Conservation (phyloP, 164 flowering plant species). For the Pachysandra terminalis region DNA sequence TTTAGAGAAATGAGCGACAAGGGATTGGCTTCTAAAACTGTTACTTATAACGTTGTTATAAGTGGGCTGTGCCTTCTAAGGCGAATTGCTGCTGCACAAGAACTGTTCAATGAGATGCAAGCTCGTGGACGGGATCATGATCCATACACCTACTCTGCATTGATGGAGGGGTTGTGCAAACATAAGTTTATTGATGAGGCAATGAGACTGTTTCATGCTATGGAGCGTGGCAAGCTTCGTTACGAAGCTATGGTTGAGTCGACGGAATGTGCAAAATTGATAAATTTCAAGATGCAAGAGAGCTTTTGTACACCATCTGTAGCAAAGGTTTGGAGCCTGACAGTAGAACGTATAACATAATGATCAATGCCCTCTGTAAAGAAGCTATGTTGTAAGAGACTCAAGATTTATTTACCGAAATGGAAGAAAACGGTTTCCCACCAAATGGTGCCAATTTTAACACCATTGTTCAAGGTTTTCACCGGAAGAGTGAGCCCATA, state of each 20-base stretch:
- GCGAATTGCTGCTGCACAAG: conserved; percentile 6
- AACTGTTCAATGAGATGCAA: too few species aligned
- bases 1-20: too few species aligned
- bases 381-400: neutral
- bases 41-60: conserved; percentile 14
- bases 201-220: neutral
- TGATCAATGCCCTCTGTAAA: too few species aligned
- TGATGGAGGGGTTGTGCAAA: conserved; percentile 7
- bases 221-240: neutral
- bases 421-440: conserved; percentile 6
- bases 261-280: conserved; percentile 10
- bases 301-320: too few species aligned
- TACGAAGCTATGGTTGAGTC: conserved; percentile 1
- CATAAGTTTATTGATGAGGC: too few species aligned
- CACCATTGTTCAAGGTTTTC: too few species aligned
- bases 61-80: conserved; percentile 10
- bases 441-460: too few species aligned
- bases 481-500: too few species aligned
- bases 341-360: too few species aligned
- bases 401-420: neutral
- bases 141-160: neutral
- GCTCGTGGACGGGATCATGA: conserved; percentile 4
- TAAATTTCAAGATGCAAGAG: too few species aligned
- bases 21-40: conserved; percentile 11
- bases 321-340: too few species aligned